Base-by-base conservation (phyloP, 805 yeast species). In the Diddensiella santjacobensis region DNA sequence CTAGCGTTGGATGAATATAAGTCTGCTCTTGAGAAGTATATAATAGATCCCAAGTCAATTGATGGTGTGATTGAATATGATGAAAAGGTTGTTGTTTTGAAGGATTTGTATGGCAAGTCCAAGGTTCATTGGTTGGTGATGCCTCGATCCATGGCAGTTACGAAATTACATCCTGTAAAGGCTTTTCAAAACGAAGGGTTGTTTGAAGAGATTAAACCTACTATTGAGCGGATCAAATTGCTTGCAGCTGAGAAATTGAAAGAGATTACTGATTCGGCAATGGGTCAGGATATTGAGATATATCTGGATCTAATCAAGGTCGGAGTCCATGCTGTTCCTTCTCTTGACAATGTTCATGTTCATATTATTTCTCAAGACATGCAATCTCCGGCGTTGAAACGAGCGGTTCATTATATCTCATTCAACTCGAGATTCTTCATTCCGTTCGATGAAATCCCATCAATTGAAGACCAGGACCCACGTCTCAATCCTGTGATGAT, bases 241-340 rank as follows among this genome's bases (percentile, higher is more conserved):
- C 57, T 54, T 49, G 64, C 49, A 22, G 58, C 54, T 2, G 63
- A 68, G 18, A 66, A 66, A 11, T 59, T 72, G 24, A 59, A 61
- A 2, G 48, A 57, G 1, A 61, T 62, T 26, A 17, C 38, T 57
- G 43, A 26, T 22, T 15, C 5, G 10, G 23, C n/a, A 6, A n/a
- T 20, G 4, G 31, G 15, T 3, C 17, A 4, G 3, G 40, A 40
- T 22, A 15, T 29, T 13, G 49, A 45, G 2, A 15, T 15, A 3
- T 38, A 56, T 13, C 30, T 44, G 13, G 58, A 60, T 3, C 52
- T 56, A n/a, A 47, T 84, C 5, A 67, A 69, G 50, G 75, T 73
- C 5, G 91, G 95, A 0, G 73, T 85, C 22, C 95, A 87, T 64
- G 64, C 84, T 3, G 73, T 74, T 1, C 95, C 95, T 2, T 81